These are phyloP conservation scores for Blastomyces gilchristii DNA, from an alignment of 2,329 filamentous ascomycete species.

Conservation along the genomic window DNA sequence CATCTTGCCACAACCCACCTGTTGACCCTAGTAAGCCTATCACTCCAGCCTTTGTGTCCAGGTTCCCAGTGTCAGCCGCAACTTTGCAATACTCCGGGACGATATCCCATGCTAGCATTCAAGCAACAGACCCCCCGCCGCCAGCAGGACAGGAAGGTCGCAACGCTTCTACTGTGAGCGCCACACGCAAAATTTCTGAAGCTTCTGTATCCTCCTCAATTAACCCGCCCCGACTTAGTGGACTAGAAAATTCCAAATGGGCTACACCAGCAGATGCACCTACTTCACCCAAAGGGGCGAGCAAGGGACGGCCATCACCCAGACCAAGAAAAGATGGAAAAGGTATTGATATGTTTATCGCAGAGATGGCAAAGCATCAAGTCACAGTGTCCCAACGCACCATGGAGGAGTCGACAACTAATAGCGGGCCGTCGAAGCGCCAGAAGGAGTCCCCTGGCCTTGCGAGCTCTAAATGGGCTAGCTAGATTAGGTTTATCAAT, in stretches of 20 bases:
- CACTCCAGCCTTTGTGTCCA: neutral
- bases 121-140: neutral
- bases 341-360: constrained; percentile 1
- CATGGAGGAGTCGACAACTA: neutral
- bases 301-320: neutral
- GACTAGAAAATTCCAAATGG: constrained; percentile 4
- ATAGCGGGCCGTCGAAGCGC: neutral
- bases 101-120: neutral
- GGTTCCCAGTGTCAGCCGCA: constrained; percentile 14
- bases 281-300: neutral
- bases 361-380: constrained; percentile 10
- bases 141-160: neutral
- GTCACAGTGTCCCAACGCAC: constrained; percentile 3
- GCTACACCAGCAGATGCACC: neutral
- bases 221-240: neutral
- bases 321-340: neutral
- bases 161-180: neutral
- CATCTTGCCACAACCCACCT: neutral
- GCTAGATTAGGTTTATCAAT: neutral
- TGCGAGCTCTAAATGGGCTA: constrained; percentile 15
- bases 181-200: neutral
- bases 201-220: neutral
- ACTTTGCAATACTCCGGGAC: constrained; percentile 14
- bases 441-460: neutral
- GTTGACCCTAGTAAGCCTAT: neutral